Evolutionary conservation across 352 stramenopile genomes (phyloP).

Genomic region (Pythium diclinum): DNA sequence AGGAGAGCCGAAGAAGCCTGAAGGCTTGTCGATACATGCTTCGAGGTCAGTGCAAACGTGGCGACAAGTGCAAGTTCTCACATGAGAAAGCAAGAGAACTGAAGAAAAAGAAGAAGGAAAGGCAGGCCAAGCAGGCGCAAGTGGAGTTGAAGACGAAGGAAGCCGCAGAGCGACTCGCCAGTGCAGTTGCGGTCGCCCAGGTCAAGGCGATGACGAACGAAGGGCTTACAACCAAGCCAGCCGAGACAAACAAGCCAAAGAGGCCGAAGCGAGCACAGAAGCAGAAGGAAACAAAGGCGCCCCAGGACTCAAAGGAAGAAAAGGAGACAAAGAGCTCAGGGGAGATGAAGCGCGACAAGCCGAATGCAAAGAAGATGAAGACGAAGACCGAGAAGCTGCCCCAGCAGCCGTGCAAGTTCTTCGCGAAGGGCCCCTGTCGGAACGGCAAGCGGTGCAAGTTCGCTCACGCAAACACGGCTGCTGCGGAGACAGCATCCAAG

Average conservation of each 20-base stretch:
- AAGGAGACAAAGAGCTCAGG: background rate
- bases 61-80: conserved; percentile 47
- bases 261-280: conserved; percentile 5
- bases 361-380: conserved; percentile 11
- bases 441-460: conserved; percentile 68
- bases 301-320: background rate
- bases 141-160: conserved; percentile 9
- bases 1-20: conserved; percentile 8
- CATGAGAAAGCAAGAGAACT: conserved; percentile 33
- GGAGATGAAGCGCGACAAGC: background rate
- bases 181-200: conserved; percentile 1
- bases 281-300: background rate
- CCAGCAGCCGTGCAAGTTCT: conserved; percentile 45
- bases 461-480: conserved; percentile 13
- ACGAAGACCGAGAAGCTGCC: conserved; percentile 12
- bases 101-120: conserved; percentile 23
- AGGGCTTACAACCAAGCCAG: background rate
- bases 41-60: conserved; percentile 53
- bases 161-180: background rate
- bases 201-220: background rate
- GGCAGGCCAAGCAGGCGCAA: conserved; percentile 9
- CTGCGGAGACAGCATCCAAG: background rate
- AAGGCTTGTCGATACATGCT: conserved; percentile 49
- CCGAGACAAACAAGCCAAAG: background rate
- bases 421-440: conserved; percentile 42